Percentiles rank a stretch among this genome's conserved stretches.
Conservation (phyloP, 139 green algal species). For the Helicosporidium sp. region DNA sequence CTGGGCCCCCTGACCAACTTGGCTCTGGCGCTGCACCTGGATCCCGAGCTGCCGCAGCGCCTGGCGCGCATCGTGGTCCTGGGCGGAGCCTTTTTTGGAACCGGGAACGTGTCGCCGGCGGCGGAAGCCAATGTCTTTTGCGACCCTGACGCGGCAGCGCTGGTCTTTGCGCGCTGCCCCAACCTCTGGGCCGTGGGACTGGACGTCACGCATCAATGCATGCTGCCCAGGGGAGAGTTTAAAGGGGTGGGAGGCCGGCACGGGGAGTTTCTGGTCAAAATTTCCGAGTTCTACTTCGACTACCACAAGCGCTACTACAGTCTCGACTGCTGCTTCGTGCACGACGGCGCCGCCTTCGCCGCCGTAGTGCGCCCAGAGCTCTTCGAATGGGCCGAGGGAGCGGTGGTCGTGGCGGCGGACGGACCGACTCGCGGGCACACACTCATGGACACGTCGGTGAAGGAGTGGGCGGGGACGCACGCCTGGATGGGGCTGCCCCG, state of each 20-base stretch:
- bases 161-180: conserved; percentile 25
- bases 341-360: conserved; percentile 46
- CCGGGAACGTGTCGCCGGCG: conserved; percentile 69
- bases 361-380: conserved; percentile 36
- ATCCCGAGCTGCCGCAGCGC: conserved; percentile 31
- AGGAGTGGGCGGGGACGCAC: conserved; percentile 32
- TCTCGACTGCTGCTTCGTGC: conserved; percentile 34
- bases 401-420: conserved; percentile 33
- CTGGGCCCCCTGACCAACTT: conserved; percentile 72
- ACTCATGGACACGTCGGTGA: conserved; percentile 34
- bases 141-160: conserved; percentile 51
- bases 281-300: conserved; percentile 44
- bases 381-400: conserved; percentile 39
- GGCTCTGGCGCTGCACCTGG: conserved; percentile 49
- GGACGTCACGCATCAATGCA: conserved; percentile 44
- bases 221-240: conserved; percentile 20
- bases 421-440: conserved; percentile 33
- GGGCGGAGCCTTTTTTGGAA: conserved; percentile 57
- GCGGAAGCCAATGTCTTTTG: conserved; percentile 60
- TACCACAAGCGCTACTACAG: conserved; percentile 38
- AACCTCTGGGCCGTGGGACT: conserved; percentile 31
- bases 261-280: conserved; percentile 37
- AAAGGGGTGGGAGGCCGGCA: conserved; percentile 16
- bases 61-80: conserved; percentile 46
- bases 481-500: conserved; percentile 28